A percentile compares a stretch with the other conserved stretches of the same genome.
These are phyloP conservation scores for Xylariomycetidae sp. DNA, from an alignment of 2,329 filamentous ascomycete genomes.

Conservation along the genomic window DNA sequence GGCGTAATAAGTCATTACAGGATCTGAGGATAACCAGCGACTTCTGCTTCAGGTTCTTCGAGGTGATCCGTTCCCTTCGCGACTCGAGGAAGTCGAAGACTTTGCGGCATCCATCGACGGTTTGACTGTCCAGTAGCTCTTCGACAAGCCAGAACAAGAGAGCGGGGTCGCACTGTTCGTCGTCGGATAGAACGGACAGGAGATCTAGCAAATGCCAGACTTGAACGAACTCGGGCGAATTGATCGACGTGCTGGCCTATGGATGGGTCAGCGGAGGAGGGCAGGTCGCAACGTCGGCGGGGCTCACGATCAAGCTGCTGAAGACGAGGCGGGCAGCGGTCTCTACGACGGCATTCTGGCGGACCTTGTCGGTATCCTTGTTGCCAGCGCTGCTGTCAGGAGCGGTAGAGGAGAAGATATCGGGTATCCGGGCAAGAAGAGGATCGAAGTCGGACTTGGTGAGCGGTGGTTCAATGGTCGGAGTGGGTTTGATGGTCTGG, in stretches of 20 bases:
- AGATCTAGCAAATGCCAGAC: constrained; percentile 95
- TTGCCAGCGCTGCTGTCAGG: constrained; percentile 20
- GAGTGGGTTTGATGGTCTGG: constrained; percentile 49
- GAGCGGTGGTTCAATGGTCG: constrained; percentile 67
- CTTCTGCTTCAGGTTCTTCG: constrained; percentile 74
- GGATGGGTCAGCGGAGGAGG: constrained; percentile 25
- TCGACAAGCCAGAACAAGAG: constrained; percentile 88
- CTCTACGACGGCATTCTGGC: constrained; percentile 69
- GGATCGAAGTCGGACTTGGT: constrained; percentile 60
- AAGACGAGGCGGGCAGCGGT: constrained; percentile 78
- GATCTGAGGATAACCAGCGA: constrained; percentile 84
- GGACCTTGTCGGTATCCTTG: constrained; percentile 36
- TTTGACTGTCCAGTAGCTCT: constrained; percentile 92
- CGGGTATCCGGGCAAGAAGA: constrained; percentile 38
- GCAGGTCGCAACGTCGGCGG: not conserved
- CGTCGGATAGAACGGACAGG: constrained; percentile 79
- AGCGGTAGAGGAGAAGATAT: constrained; percentile 31
- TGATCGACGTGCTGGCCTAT: constrained; percentile 68
- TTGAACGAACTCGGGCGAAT: constrained; percentile 69
- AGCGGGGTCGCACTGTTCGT: constrained; percentile 69
- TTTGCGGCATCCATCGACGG: constrained; percentile 81
- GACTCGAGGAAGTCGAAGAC: constrained; percentile 96
- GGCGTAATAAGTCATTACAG: constrained; percentile 90
- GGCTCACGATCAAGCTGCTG: constrained; percentile 67
- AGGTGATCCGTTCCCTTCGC: constrained; percentile 78